A percentile compares a stretch with the other conserved stretches of the same genome.
phyloP scores from a whole-genome alignment of 495 filamentous ascomycete species.

The Hypoxylon subgilvum region DNA sequence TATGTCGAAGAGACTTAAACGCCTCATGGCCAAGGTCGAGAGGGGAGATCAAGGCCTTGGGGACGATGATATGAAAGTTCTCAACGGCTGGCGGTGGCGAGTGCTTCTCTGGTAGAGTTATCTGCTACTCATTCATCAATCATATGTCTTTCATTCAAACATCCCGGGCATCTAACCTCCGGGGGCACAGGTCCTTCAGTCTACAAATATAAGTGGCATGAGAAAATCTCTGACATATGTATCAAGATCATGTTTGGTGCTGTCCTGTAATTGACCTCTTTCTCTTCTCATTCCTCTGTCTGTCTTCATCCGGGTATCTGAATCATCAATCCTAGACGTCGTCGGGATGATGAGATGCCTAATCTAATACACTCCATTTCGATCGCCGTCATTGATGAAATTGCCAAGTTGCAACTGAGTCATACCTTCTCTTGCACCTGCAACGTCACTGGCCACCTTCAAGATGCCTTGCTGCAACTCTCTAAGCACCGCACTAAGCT shows the following conservation, averaged over 20 bases:
- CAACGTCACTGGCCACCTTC: constrained; percentile 74
- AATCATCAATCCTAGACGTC: constrained; percentile 3
- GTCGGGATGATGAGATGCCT: no score
- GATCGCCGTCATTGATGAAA: constrained; percentile 45
- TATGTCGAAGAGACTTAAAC: constrained; percentile 48
- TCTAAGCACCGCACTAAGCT: constrained; percentile 69
- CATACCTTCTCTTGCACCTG: constrained; percentile 69
- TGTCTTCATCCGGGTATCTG: constrained; percentile 18
- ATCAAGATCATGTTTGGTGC: no score
- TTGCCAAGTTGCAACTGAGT: constrained; percentile 69
- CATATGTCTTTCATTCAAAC: background rate
- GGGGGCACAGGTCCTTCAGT: no score
- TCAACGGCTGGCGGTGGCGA: constrained; percentile 55
- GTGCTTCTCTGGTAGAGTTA: constrained; percentile 47
- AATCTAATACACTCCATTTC: constrained; percentile 37
- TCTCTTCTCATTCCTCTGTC: no score
- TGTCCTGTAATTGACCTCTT: no score
- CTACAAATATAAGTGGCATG: no score
- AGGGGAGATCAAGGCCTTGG: constrained; percentile 45
- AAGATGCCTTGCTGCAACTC: constrained; percentile 82
- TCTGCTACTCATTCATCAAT: no score
- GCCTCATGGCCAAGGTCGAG: constrained; percentile 50
- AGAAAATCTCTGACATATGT: no score
- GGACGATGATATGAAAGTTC: constrained; percentile 49
- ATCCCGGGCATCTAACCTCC: no score